phyloP scores from a whole-genome alignment of 306 rosid genomes.

The Quercus mongolica region DNA sequence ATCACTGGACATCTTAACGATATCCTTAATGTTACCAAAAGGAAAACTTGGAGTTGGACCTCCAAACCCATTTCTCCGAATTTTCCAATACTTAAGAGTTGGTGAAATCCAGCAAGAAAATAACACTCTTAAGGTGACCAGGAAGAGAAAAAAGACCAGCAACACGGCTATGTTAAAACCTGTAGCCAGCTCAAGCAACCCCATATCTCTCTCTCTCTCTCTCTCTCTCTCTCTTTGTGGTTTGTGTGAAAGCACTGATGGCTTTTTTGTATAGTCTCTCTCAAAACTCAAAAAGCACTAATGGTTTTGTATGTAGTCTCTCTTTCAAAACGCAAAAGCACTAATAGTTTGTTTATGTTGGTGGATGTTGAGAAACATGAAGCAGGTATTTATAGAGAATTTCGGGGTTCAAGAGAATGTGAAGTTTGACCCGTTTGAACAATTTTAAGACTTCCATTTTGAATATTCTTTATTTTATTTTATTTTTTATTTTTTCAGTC shows the following conservation, averaged over 20 bases:
- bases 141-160: constrained; percentile 8
- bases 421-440: constrained; percentile 23
- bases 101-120: constrained; percentile 73
- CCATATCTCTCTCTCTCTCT: constrained; percentile 18
- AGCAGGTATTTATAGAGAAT: constrained; percentile 39
- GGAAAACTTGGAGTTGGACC: constrained; percentile 84
- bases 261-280: too few species aligned
- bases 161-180: background rate
- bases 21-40: constrained; percentile 66
- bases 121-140: constrained; percentile 14
- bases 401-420: background rate
- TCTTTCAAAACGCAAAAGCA: background rate
- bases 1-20: constrained; percentile 35
- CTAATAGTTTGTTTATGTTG: background rate
- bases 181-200: background rate
- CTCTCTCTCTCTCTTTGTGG: background rate
- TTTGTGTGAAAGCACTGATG: background rate
- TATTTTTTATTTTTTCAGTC: background rate
- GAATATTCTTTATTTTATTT: background rate
- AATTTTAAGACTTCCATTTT: background rate
- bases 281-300: background rate
- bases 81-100: constrained; percentile 25
- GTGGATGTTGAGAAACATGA: background rate
- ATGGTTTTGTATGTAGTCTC: background rate
- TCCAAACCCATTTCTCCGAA: constrained; percentile 58